Evolutionary conservation across 345 rosid genomes (phyloP).

Genomic region (Erodium maritimum): DNA sequence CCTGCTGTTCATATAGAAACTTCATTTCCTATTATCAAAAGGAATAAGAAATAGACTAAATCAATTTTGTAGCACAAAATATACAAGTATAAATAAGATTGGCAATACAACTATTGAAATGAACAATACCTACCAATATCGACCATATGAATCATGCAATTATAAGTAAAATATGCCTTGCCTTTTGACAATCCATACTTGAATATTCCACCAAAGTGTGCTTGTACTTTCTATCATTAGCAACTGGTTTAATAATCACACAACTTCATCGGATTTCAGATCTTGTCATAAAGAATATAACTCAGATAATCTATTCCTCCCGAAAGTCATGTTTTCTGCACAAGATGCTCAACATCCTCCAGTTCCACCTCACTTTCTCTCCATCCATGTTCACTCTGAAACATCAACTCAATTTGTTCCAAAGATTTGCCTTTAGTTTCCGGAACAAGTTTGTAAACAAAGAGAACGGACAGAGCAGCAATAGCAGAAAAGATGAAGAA

Average conservation of each 20-base stretch:
- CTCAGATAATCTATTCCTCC: background rate
- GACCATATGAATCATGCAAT: too few species aligned
- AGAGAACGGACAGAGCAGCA: constrained; percentile 33
- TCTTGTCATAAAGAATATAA: background rate
- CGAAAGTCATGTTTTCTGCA: background rate
- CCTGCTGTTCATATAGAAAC: too few species aligned
- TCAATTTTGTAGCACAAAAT: too few species aligned
- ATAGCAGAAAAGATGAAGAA: constrained; percentile 36
- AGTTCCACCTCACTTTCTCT: constrained; percentile 18
- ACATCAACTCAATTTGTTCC: constrained; percentile 50
- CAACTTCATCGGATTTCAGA: background rate
- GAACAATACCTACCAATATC: too few species aligned
- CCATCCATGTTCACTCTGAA: constrained; percentile 24
- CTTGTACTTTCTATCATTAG: background rate
- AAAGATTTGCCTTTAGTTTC: constrained; percentile 63
- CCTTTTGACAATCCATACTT: too few species aligned
- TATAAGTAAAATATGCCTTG: too few species aligned
- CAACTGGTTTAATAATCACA: too few species aligned
- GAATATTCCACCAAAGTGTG: too few species aligned
- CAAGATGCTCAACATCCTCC: constrained; percentile 1
- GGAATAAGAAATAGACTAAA: too few species aligned
- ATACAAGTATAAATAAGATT: too few species aligned
- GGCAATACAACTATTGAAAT: too few species aligned
- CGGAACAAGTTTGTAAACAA: constrained; percentile 40
- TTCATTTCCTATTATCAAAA: too few species aligned